Evolutionary conservation across 768 basidiomycete species (phyloP), one percentile per base, ranked within the genome.

Genomic region (Pleurotus ostreatus): DNA sequence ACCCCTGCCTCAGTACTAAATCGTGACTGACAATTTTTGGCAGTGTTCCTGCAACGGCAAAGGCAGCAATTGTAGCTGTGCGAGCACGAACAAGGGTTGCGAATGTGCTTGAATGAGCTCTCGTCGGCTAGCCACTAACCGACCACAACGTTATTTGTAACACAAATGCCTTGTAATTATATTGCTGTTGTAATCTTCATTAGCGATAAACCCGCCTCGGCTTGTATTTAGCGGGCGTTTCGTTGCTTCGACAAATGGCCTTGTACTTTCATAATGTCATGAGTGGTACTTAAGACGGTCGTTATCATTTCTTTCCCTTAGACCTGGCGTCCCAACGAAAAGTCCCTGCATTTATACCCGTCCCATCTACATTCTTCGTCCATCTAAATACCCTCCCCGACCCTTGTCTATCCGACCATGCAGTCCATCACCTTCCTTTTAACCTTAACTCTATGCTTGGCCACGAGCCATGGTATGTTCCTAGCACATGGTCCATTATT

Each of bases 31-130:
- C 20, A 4, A n/a, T 40, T 12, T 7, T 2, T 44, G 18, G 25
- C 44, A 75, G 74, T 75, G 74, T 54, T 15, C 66, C n/a, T 75
- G 74, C 60, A 58, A 62, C 18, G 66, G 62, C 2, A 37, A 59
- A 0, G 51, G 55, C 22, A 66, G 69, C 40, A 63, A 61, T 25
- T 74, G 73, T 51, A 66, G 66, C 3, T 75, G 74, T 60, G 56
- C 57, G 48, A 65, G 61, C 7, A 63, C 63, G 48, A 64, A 64
- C 55, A 71, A 71, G 59, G 55, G 70, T 13, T 75, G 74, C 64
- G 68, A 64, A 23, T 75, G 73, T 49, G 34, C 30, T 46, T 46
- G 26, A 26, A 43, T 6, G 26, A 39, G 39, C 18, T 18, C 34
- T 15, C 22, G 37, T 41, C n/a, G 44, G 39, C 49, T 55, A 57